These are phyloP conservation scores for Candida krabiensis DNA, from an alignment of 805 yeast genomes.

Conservation along the genomic window DNA sequence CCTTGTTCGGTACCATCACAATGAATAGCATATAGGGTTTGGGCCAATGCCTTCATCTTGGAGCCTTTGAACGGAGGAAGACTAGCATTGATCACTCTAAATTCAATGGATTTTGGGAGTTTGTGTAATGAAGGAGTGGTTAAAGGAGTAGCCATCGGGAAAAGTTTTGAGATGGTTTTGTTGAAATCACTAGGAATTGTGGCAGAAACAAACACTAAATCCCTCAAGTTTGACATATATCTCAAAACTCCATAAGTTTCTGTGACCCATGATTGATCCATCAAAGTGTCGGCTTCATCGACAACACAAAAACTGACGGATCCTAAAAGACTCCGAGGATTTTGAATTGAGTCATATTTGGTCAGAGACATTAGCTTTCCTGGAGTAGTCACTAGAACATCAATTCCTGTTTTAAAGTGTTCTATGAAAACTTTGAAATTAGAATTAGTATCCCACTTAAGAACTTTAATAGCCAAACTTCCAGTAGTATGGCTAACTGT, in stretches of 20 bases:
- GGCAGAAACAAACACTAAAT: slow-evolving; percentile 81
- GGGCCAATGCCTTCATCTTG: slow-evolving; percentile 81
- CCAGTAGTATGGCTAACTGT: slow-evolving; percentile 36
- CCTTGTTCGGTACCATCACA: slow-evolving; percentile 82
- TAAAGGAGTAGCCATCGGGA: slow-evolving; percentile 65
- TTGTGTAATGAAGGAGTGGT: slow-evolving; percentile 83
- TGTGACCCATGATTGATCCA: slow-evolving; percentile 76
- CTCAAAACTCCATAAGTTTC: slow-evolving; percentile 60
- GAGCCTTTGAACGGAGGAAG: slow-evolving; percentile 81
- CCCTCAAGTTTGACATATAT: slow-evolving; percentile 49
- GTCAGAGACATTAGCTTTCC: slow-evolving; percentile 51
- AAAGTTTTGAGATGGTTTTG: slow-evolving; percentile 54
- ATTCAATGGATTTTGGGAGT: slow-evolving; percentile 73
- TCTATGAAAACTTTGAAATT: slow-evolving; percentile 53
- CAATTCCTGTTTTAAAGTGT: slow-evolving; percentile 55
- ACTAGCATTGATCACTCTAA: slow-evolving; percentile 74
- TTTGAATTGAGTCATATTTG: slow-evolving; percentile 30
- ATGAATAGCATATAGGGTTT: slow-evolving; percentile 80
- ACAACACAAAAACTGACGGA: slow-evolving; percentile 63
- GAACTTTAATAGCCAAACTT: slow-evolving; percentile 42
- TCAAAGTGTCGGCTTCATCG: slow-evolving; percentile 92
- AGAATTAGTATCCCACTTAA: slow-evolving; percentile 64
- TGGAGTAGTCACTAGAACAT: slow-evolving; percentile 85
- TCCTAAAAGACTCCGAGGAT: slow-evolving; percentile 38
- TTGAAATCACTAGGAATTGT: slow-evolving; percentile 83